Evolutionary conservation across 306 rosid species (phyloP).

Genomic region (Fragaria iinumae): DNA sequence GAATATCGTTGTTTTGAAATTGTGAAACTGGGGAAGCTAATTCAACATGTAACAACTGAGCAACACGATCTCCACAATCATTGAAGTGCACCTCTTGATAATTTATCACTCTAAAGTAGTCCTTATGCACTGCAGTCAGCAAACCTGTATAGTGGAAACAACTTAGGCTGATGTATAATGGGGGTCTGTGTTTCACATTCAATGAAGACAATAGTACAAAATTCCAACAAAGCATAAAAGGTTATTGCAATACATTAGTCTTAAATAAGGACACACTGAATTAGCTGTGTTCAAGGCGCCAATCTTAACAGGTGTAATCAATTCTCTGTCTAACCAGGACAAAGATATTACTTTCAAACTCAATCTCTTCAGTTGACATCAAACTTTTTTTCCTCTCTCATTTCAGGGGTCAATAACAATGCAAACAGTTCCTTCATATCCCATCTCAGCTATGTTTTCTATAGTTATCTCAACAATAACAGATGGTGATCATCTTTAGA

Average conservation of each 20-base stretch:
- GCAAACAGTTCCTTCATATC: background rate
- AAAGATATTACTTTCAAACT: background rate
- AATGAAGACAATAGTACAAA: background rate
- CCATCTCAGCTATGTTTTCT: background rate
- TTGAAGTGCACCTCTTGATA: constrained; percentile 66
- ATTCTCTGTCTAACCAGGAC: background rate
- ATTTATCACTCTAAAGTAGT: constrained; percentile 53
- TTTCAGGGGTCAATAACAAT: background rate
- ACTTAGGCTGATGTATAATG: background rate
- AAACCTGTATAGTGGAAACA: constrained; percentile 53
- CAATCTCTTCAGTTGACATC: constrained; percentile 1
- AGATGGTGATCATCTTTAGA: background rate
- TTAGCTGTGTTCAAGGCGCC: background rate
- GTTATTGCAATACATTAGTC: background rate
- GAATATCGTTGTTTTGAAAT: constrained; percentile 36
- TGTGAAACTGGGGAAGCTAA: constrained; percentile 45
- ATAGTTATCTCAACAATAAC: too few species aligned
- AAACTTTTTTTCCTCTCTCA: background rate
- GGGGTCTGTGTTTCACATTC: background rate
- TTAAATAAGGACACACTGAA: background rate
- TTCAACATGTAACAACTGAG: constrained; percentile 82
- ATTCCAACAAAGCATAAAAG: background rate
- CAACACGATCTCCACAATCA: constrained; percentile 94
- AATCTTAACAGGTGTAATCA: background rate
- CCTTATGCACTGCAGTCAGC: constrained; percentile 73